Evolutionary conservation across 2,329 filamentous ascomycete genomes (phyloP), one percentile per base, ranked within the genome.

Genomic region (Aspergillus fischeri): DNA sequence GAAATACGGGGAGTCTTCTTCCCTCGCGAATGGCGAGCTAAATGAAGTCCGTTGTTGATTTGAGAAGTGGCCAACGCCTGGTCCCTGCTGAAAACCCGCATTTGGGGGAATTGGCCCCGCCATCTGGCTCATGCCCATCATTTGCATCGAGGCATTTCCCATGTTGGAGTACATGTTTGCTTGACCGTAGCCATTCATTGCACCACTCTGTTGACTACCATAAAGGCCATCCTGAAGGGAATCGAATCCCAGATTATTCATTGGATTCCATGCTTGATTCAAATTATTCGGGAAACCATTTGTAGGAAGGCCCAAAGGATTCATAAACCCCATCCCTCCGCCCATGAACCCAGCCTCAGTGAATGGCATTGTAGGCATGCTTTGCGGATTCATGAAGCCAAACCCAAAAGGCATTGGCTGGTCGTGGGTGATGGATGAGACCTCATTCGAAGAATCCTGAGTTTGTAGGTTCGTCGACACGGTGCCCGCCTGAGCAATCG

Each of bases 1-100:
- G 73, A 97, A 95, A 76, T 99, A 99, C 6, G 94, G 90, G 59
- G 92, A 91, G 57, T 96, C 92, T 55, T 95, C 91, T 62, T 86
- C 85, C 57, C 83, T 86, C 2, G 82, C 81, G 58, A 80, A 77
- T 11, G 81, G 79, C 20, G 80, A 79, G 35, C 78, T 77, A 65
- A 83, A 82, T 38, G 77, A 70, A 25, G 78, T 81, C 54, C 80
- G 76, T 66, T 86, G 83, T 66, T 86, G 84, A 63, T 86, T 86
- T 11, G 81, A 77, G 60, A 85, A 86, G 50, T 71, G 71, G 28
- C 73, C 73, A 61, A 71, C 71, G 41, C 65, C 74, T 48, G 65
- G 62, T 51, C 68, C 67, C 42, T 72, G 67, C 29, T 67, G 65
- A 53, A 71, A 73, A 4, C 65, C 63, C 9, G 67, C 51, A 53